Percentiles rank a stretch among this genome's conserved stretches.
Conservation (phyloP, 2,329 filamentous ascomycete genomes). For the Calonectria fujianensis region DNA sequence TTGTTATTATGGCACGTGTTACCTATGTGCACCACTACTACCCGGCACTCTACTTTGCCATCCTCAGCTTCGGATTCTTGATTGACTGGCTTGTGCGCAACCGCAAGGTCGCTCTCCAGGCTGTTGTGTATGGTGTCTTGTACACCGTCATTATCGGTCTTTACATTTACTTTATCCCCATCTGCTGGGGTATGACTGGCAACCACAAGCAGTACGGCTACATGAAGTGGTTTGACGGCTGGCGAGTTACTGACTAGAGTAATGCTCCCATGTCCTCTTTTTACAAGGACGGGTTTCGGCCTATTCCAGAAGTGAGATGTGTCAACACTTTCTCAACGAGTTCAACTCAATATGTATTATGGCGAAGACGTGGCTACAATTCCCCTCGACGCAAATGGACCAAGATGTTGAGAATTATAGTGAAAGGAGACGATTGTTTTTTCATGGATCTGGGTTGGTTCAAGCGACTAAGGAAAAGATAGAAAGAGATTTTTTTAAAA, state of each 20-base stretch:
- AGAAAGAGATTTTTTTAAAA: constrained; percentile 48
- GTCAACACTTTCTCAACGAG: constrained; percentile 40
- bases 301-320: constrained; percentile 40
- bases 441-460: constrained; percentile 48
- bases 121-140: constrained; percentile 81
- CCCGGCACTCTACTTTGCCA: constrained; percentile 97
- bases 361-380: constrained; percentile 32
- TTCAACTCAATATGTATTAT: constrained; percentile 38
- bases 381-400: constrained; percentile 41
- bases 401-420: constrained; percentile 46
- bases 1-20: constrained; percentile 97
- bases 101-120: constrained; percentile 78
- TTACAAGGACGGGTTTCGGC: constrained; percentile 35
- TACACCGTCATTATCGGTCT: constrained; percentile 86
- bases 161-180: constrained; percentile 92
- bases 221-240: constrained; percentile 93
- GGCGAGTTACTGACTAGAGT: constrained; percentile 83
- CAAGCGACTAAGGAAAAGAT: constrained; percentile 47
- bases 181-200: constrained; percentile 97
- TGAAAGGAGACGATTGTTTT: constrained; percentile 42
- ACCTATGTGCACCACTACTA: constrained; percentile 99
- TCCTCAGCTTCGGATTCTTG: constrained; percentile 91
- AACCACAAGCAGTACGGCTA: constrained; percentile 89
- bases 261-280: constrained; percentile 15
- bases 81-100: constrained; percentile 87